phyloP scores from a whole-genome alignment of 2,329 filamentous ascomycete genomes.

The Fusarium anguioides region DNA sequence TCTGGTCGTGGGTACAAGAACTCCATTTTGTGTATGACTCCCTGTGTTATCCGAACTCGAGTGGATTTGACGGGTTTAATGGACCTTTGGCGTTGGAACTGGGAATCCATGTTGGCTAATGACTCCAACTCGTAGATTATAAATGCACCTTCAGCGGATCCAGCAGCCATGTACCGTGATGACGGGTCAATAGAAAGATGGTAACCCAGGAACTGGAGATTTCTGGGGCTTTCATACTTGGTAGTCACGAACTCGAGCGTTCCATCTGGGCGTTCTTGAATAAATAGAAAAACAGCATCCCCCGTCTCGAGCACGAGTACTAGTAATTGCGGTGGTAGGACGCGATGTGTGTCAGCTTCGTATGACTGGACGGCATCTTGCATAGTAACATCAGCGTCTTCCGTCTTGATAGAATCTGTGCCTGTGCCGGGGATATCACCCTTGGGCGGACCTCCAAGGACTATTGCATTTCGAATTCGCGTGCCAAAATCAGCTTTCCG shows the following conservation, averaged over 20 bases:
- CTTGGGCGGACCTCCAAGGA: conserved; percentile 68
- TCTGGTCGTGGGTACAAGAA: conserved; percentile 79
- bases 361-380: conserved; percentile 41
- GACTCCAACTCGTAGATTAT: conserved; percentile 76
- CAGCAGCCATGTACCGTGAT: conserved; percentile 75
- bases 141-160: conserved; percentile 76
- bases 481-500: conserved; percentile 82
- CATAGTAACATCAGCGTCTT: conserved; percentile 55
- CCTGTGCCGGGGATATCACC: conserved; percentile 42
- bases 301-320: conserved; percentile 80
- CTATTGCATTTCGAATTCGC: conserved; percentile 80
- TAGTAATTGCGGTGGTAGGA: conserved; percentile 81
- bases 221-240: conserved; percentile 68
- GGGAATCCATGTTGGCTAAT: conserved; percentile 61
- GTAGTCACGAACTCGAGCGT: conserved; percentile 70
- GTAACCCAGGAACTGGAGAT: conserved; percentile 68
- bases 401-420: conserved; percentile 50
- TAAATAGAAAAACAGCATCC: conserved; percentile 81
- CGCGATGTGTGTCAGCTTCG: conserved; percentile 5
- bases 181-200: conserved; percentile 82
- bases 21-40: conserved; percentile 85
- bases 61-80: conserved; percentile 68
- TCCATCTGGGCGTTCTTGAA: conserved; percentile 59
- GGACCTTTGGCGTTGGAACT: conserved; percentile 57
- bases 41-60: conserved; percentile 65